Evolutionary conservation across 495 filamentous ascomycete genomes (phyloP), one percentile per base, ranked within the genome.

Genomic region (Lichina pygmaea): DNA sequence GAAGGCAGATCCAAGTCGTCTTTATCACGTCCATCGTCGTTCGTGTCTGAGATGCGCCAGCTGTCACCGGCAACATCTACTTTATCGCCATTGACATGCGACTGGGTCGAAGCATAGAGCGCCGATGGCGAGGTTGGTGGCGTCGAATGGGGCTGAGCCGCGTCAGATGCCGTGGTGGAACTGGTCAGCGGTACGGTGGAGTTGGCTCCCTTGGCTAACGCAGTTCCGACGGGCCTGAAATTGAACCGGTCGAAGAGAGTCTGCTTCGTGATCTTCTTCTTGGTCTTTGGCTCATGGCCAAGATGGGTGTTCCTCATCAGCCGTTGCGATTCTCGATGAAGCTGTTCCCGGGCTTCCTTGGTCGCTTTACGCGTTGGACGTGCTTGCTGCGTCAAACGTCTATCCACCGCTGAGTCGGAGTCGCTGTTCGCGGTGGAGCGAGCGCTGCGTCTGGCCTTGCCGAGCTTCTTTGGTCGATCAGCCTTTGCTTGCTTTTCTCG

Each of bases 321-420:
- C 17, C 91, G 76, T 58, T 94, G 86, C 1, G 86, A 93, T 59
- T 95, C 89, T 40, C 81, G 67, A 46, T 72, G 72, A 76, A 95
- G 93, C 54, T 95, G 86, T 58, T 93, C 81, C n/a, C 93, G 47
- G 0, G 91, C 89, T 62, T 86, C 93, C 63, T 91, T 95, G 61
- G 86, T 83, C 5, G 89, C 89, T 53, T 85, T 93, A 1, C 89
- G 72, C 5, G 78, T 63, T 6, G 83, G 78, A 7, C 75, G 72
- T 11, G 72, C 58, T 34, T 75, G 63, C 48, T 81, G 75, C 1
- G 71, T 71, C 33, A 81, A 57, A 48, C 66, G 73, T 34, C 64
- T 60, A 6, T 61, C 75, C 33, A 65, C 70, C 8, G 62, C 64
- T 60, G 38, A 39, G 36, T 39, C 36, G 5, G 36, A 39, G 36